Conservation (phyloP, 1,284 basidiomycete genomes). For the Fomitiporia mediterranea region DNA sequence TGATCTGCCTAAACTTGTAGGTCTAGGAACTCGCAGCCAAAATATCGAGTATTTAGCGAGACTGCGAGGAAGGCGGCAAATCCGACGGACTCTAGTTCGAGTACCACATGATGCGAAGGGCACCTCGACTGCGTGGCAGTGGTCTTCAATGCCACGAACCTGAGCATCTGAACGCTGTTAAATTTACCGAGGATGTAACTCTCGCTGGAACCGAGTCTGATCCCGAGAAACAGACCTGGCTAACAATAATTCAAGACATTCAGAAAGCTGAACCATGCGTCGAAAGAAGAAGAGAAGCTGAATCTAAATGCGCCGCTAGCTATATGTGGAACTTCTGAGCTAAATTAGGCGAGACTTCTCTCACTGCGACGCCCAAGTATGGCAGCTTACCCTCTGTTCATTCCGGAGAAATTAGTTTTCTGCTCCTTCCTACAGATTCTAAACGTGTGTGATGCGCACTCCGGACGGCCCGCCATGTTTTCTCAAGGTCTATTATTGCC, state of each 20-base stretch:
- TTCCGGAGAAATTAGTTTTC: background rate
- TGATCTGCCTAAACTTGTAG: background rate
- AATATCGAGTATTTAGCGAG: background rate
- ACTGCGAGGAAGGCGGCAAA: background rate
- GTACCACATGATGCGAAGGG: constrained; percentile 18
- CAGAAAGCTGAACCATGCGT: background rate
- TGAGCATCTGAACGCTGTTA: background rate
- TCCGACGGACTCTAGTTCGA: background rate
- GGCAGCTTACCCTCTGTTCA: background rate
- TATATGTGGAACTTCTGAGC: background rate
- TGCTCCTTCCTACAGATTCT: background rate
- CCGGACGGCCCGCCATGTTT: background rate
- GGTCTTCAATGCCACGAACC: background rate
- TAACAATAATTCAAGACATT: background rate
- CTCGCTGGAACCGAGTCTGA: background rate
- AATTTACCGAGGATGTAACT: background rate
- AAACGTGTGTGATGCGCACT: background rate
- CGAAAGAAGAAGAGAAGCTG: background rate
- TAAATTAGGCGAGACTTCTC: background rate
- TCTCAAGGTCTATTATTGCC: background rate
- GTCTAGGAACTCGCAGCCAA: background rate
- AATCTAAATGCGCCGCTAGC: background rate
- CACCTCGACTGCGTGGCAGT: background rate
- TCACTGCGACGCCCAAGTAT: background rate
- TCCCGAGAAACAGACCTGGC: background rate